Evolutionary conservation across 2,329 filamentous ascomycete species (phyloP).

Genomic region (Nemania bipapillata): DNA sequence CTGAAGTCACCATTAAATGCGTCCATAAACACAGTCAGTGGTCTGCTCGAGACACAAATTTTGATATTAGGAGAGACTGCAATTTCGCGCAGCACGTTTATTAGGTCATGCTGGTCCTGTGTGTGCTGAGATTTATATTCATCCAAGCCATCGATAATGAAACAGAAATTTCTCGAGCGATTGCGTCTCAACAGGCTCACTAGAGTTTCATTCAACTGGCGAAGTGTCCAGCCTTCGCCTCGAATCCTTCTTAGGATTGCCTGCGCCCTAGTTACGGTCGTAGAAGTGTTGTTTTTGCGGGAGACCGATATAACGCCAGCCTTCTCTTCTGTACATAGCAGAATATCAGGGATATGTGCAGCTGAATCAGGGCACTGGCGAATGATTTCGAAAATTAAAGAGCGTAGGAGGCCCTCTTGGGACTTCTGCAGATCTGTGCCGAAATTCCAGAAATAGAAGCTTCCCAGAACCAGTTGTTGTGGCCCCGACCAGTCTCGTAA

Average conservation of each 20-base stretch:
- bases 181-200: too few species aligned
- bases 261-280: too few species aligned
- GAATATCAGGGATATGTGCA: too few species aligned
- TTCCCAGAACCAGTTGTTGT: constrained; percentile 2
- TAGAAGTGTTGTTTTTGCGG: too few species aligned
- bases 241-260: neutral
- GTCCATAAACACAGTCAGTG: constrained; percentile 8
- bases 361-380: neutral
- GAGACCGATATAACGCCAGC: too few species aligned
- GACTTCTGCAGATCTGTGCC: constrained; percentile 28
- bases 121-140: constrained; percentile 16
- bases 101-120: neutral
- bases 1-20: neutral
- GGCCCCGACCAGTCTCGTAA: constrained; percentile 7
- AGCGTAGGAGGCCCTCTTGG: neutral
- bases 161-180: constrained; percentile 16
- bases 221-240: neutral
- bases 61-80: constrained; percentile 3
- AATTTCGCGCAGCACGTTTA: neutral
- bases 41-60: constrained; percentile 24
- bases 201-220: too few species aligned
- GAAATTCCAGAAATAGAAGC: constrained; percentile 28
- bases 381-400: neutral
- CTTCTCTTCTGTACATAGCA: too few species aligned
- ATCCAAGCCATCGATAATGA: constrained; percentile 33